Base-by-base conservation (phyloP, 805 yeast species). In the Starmerella ratchasimensis region DNA sequence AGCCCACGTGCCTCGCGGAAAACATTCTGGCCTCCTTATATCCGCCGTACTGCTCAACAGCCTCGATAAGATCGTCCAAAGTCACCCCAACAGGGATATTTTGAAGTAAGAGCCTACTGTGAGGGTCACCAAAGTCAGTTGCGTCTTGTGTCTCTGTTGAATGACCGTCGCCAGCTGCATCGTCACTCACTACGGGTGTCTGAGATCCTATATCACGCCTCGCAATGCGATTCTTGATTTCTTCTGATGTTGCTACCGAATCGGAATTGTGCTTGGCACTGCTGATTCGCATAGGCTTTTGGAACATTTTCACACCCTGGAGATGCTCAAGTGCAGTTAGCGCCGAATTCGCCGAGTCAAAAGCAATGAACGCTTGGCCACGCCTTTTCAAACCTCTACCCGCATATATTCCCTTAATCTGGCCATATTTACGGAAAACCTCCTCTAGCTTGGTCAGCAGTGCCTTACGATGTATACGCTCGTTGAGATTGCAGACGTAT, bases 281-380 rank as follows among this genome's bases (percentile, higher is more conserved):
- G 3, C 39, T 52, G 3, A 75, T 64, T 14, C 59, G 62, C 49
- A 77, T 58, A 0, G 67, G 67, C 37, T 68, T 68, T 16, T 64
- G 71, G 45, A 65, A 65, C 10, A 78, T 38, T 16, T 57, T 57
- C 22, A 48, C 42, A 11, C 65, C 63, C 33, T 71, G 60, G 27
- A 69, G 26, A 2, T 21, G 33, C 3, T 35, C 58, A 3, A 68
- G 51, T 0, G 78, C 79, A 28, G 51, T 49, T 3, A 52, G 39
- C 1, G 84, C 74, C 4, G 60, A 56, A 3, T 61, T 60, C 1
- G 50, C 48, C 15, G 55, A 51, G 3, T 59, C 63, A 36, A 74
- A 71, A 0, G 80, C 71, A 5, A 82, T 65, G 54, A 80, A 82
- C 1, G 93, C 94, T 55, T 82, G 94, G 2, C 94, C 94, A 39